phyloP scores from a whole-genome alignment of 1,139 yeast genomes.

The Lodderomyces margitis region DNA sequence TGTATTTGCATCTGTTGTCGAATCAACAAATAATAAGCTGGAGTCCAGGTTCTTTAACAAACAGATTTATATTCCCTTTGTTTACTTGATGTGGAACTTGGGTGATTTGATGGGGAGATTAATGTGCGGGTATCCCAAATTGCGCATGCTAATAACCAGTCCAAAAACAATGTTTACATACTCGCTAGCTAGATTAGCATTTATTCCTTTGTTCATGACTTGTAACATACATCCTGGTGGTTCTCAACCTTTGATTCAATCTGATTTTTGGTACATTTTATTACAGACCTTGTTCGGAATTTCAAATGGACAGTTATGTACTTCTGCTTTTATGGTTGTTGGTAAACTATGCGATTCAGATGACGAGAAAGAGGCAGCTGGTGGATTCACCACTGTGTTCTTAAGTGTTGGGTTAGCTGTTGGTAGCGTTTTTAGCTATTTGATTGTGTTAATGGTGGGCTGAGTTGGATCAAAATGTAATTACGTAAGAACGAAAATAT shows the following conservation, averaged over 20 bases:
- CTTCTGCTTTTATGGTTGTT: constrained; percentile 80
- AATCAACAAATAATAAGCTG: constrained; percentile 44
- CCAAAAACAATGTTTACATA: constrained; percentile 48
- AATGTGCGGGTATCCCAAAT: constrained; percentile 55
- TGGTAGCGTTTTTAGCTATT: constrained; percentile 75
- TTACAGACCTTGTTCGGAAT: constrained; percentile 79
- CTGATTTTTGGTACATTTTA: constrained; percentile 66
- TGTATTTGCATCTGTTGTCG: constrained; percentile 77
- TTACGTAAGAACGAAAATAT: neutral
- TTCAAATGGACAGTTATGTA: constrained; percentile 82
- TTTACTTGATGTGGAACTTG: constrained; percentile 77
- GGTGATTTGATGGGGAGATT: constrained; percentile 86
- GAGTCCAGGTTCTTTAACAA: constrained; percentile 36
- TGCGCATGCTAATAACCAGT: constrained; percentile 32
- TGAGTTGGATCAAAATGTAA: neutral
- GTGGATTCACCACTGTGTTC: constrained; percentile 82
- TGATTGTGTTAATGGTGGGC: constrained; percentile 41
- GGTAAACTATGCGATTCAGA: constrained; percentile 57
- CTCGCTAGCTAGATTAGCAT: constrained; percentile 51
- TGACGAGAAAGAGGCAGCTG: constrained; percentile 85
- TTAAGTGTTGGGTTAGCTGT: constrained; percentile 71
- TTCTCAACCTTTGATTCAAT: constrained; percentile 41
- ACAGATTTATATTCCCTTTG: constrained; percentile 67
- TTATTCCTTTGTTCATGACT: constrained; percentile 65
- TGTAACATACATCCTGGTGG: constrained; percentile 55